Evolutionary conservation across 305 asterid species (phyloP), one percentile per base, ranked within the genome.

Genomic region (Rubia tinctorum): DNA sequence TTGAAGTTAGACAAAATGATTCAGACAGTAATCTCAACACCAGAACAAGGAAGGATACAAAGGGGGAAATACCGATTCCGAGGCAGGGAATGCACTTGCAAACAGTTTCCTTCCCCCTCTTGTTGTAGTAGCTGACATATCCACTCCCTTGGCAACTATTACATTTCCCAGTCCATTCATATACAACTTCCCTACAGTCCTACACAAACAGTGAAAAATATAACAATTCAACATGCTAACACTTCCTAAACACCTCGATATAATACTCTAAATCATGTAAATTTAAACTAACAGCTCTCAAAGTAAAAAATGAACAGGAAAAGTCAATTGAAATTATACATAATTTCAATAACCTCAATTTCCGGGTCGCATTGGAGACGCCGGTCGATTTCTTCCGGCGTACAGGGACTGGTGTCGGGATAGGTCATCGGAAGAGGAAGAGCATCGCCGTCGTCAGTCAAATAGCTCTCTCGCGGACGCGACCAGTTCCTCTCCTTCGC

Each of bases 81-180:
- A 76, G 84, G 75, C 98, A 94, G 74, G 99, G 99, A 75, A 94
- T 90, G 88, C 99, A 94, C 82, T 90, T 94, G 87, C 99, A 91
- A 51, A 89, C 80, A 69, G 88, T 88, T 80, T 89, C 97, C 79
- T 88, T 94, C 75, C 99, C 98, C 76, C 77, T 90, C 79, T 88
- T 94, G 85, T 71, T 89, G 69, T 88, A 88, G 83, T 91, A 91
- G 86, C 98, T 92, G 68, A 88, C 95, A 7, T 86, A 81, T 71
- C 98, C 99, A 11, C 91, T 42, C 71, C 99, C 99, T 83, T 94
- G 99, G 82, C 99, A 94, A 80, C 98, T 94, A 61, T 91, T 87
- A 78, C 99, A 92, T 79, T 83, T 90, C 42, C 99, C 98, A 23
- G 98, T 91, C 99, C 99, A 91, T 82, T 94, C 99, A 75, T 89